Evolutionary conservation across 2,329 filamentous ascomycete genomes (phyloP).

Genomic region (Penicillium sp.): DNA sequence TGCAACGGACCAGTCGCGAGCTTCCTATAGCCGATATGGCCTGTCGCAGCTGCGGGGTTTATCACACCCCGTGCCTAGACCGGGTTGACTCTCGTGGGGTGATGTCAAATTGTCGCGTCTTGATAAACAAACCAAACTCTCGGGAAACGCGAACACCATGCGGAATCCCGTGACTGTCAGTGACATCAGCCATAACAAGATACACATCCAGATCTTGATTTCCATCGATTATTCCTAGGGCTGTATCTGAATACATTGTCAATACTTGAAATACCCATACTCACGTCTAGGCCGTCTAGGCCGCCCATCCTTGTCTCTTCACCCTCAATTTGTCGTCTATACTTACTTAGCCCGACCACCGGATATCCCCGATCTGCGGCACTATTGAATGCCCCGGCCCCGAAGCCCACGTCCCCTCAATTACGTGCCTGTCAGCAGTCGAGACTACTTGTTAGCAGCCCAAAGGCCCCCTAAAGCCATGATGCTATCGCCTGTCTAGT

Average conservation of each 20-base stretch:
- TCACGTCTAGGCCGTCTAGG: neutral
- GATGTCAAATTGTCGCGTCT: slow-evolving; percentile 18
- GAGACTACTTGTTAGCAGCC: neutral
- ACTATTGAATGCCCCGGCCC: slow-evolving; percentile 20
- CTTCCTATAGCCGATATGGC: slow-evolving; percentile 13
- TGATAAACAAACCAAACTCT: slow-evolving; percentile 21
- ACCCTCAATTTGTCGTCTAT: slow-evolving; percentile 10
- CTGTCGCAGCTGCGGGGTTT: slow-evolving; percentile 22
- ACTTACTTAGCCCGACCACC: slow-evolving; percentile 8
- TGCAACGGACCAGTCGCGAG: slow-evolving; percentile 20
- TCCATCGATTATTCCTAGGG: neutral
- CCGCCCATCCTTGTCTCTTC: neutral
- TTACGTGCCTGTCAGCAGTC: slow-evolving; percentile 22
- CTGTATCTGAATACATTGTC: slow-evolving; percentile 1
- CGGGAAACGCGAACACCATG: slow-evolving; percentile 20
- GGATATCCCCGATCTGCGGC: slow-evolving; percentile 21
- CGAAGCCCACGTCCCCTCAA: slow-evolving; percentile 8
- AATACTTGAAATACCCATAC: slow-evolving; percentile 20
- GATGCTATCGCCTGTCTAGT: slow-evolving; percentile 3
- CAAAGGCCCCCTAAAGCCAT: neutral
- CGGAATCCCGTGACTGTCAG: slow-evolving; percentile 24
- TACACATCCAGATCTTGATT: neutral
- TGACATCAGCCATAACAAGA: slow-evolving; percentile 4
- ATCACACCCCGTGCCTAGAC: slow-evolving; percentile 19
- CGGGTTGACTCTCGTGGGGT: slow-evolving; percentile 6